Evolutionary conservation across 345 rosid species (phyloP), one percentile per base, ranked within the genome.

Genomic region (Moringa oleifera): DNA sequence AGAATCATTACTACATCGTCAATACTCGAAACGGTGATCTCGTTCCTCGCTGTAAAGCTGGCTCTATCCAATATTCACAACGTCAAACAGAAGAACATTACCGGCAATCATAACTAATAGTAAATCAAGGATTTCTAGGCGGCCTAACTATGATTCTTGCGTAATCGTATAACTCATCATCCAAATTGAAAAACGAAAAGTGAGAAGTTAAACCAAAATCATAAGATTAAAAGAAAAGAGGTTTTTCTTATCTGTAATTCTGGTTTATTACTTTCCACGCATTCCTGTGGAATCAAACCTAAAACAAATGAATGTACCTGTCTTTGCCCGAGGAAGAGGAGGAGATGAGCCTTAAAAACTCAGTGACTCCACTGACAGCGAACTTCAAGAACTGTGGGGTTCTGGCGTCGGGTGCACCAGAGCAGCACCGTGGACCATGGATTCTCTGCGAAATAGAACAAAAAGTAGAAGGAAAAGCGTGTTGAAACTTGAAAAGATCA

Each of bases 361-460:
- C 95, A 1, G 96, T 82, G 66, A 77, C 74, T 69, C 98, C 95
- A 28, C 81, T 73, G n/a, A 92, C 96, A 0, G 84, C 88, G 61
- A 84, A 63, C 46, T 79, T 82, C 62, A 85, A 68, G 53, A 80
- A 25, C 59, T 51, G 77, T 23, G 96, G 87, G 2, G 88, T 72
- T 65, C 57, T 65, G 25, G 55, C 63, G 55, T 70, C 77, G 62
- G 71, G 70, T 65, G 72, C 57, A 45, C 73, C 78, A 25, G 90
- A 75, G 71, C 80, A 79, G 70, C 87, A 84, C 68, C 73, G 63
- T 41, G 70, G 37, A 59, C 71, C 71, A 24, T 50, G 64, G 65
- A 55, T 25, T 31, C 80, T 78, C 81, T 72, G 76, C 69, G 61
- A 69, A 66, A 4, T 33, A 18, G 51, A 33, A 47, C 7, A 17